Base-by-base conservation (phyloP, 495 filamentous ascomycete genomes). In the Daldinia concentrica region DNA sequence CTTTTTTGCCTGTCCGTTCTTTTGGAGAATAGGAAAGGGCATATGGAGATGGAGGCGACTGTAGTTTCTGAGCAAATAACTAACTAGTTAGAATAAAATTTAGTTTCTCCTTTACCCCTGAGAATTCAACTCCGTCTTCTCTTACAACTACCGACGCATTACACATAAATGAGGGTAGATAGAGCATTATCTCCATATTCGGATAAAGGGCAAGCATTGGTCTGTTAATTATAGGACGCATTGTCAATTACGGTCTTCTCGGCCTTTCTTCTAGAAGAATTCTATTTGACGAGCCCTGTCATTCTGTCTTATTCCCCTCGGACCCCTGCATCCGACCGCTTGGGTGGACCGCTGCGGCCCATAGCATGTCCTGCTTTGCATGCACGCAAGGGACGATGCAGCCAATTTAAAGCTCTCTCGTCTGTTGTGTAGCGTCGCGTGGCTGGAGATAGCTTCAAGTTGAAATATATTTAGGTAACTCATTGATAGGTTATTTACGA, bases 201-300 rank as follows among this genome's bases (percentile, higher is more conserved):
- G 43, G 43, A 48, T 48, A 48, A 48, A 11, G 17, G 1, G 22
- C 17, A 24, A 24, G 43, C 43, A 48, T 48, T 48, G 43, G 43
- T 8, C 8, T 7, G n/a, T 43, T 27, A 60, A 29, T 27, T 60
- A 60, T 45, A 43, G 32, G 57, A 24, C 45, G 58, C 62, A 66
- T 69, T 64, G 56, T 58, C 50, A 66, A 63, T 73, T 66, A 36
- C 66, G 62, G 57, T 27, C 43, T 39, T 58, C 39, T 65, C 59
- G 58, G 37, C 30, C 32, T 41, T 66, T 58, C 57, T 74, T 74
- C 72, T 71, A 74, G 72, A 74, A 74, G 41, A 34, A 48, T 74
- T 70, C 72, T 62, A 68, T 64, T 61, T 39, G 6, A 45, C 19
- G 17, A 62, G 45, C 71, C 62, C 59, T 64, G 67, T 64, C 64